These are phyloP conservation scores for Paramecium biaurelia DNA, from an alignment of 73 alveolate genomes.

Conservation along the genomic window DNA sequence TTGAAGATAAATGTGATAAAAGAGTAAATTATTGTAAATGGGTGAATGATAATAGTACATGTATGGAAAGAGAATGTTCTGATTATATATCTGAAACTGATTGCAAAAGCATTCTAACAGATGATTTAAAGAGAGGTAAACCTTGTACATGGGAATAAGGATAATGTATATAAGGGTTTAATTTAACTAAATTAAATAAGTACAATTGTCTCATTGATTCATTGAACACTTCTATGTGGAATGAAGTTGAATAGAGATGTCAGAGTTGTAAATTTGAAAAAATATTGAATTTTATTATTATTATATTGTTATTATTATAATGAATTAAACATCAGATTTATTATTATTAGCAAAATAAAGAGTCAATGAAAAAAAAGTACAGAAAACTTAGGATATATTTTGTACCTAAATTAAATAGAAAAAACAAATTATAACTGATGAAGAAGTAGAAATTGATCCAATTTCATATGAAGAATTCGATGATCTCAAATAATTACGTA, in stretches of 20 bases:
- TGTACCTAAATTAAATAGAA: background rate
- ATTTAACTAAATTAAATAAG: background rate
- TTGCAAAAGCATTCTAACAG: background rate
- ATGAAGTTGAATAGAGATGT: slow-evolving; percentile 29
- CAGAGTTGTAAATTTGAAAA: background rate
- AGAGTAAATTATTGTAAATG: background rate
- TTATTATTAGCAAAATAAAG: background rate
- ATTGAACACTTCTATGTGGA: slow-evolving; percentile 7
- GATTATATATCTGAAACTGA: background rate
- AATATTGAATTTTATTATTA: background rate
- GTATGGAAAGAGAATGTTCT: slow-evolving; percentile 13
- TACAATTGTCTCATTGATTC: background rate
- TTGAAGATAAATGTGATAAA: background rate
- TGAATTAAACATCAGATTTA: background rate
- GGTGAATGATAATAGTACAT: background rate
- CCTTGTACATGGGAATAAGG: background rate
- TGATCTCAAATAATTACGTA: background rate
- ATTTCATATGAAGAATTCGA: background rate
- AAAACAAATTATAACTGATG: background rate
- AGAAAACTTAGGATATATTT: background rate
- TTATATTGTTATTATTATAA: background rate
- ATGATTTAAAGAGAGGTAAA: background rate
- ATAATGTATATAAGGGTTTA: background rate
- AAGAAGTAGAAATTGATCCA: background rate
- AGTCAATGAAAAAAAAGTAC: background rate